Base-by-base conservation (phyloP, 495 filamentous ascomycete genomes). In the Talaromyces adpressus region DNA sequence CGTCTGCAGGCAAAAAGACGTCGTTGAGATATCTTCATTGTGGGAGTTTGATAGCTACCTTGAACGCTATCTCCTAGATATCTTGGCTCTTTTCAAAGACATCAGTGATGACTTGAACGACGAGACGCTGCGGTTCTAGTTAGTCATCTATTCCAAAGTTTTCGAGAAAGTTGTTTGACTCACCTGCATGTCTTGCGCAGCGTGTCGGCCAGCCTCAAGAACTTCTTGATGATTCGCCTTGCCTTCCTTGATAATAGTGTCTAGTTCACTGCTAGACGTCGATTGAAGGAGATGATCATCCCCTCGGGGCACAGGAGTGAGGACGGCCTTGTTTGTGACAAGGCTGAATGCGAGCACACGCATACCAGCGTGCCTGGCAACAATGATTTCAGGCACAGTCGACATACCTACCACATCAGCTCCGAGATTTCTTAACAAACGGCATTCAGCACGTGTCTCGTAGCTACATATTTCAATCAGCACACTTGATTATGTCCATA, bases 351-450 rank as follows among this genome's bases (percentile, higher is more conserved):
- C 89, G 49, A 91, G 70, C n/a, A 91, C 85, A 32, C 83, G 78
- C 61, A 92, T 79, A 11, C 84, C 86, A 62, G 81, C 85, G 68
- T 92, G 89, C 65, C 89, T 80, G 14, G 89, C 89, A 18, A 88
- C 85, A 57, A 91, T 81, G 47, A 91, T 87, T 69, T 92, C 89
- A 11, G 89, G 89, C 16, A 91, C 87, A 6, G 89, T 91, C 18
- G 86, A 89, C 89, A 92, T 91, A 8, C 89, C 89, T 3, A 91
- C 89, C 18, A 91, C 72, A 71, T 92, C 89, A 27, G 87, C 89
- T 7, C 88, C 89, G 14, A 90, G 70, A 36, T 71, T 74, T 29
- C 78, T 80, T 63, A 92, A 80, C 83, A 92, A 85, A 20, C 89
- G 83, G 66, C 89, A 91, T 70, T 92, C 89, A 12, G 89, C 87